Percentiles rank a stretch among this genome's conserved stretches.
phyloP scores from a whole-genome alignment of 208 protist species.

The Wallacemonas collosoma region DNA sequence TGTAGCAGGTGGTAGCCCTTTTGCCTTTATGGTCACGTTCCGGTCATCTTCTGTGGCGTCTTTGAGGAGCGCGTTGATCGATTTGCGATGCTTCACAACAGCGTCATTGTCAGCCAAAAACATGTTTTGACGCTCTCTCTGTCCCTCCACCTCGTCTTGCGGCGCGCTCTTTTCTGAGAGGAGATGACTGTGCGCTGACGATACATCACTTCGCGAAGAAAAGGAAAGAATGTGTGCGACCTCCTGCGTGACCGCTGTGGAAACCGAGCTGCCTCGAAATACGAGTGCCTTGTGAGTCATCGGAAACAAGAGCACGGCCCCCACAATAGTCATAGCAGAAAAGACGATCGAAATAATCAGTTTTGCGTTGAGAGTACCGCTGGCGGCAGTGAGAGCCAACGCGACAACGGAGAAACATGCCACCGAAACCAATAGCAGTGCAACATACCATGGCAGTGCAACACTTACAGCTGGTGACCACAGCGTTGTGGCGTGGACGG shows the following conservation, averaged over 20 bases:
- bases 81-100: constrained; percentile 29
- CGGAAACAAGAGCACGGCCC: constrained; percentile 24
- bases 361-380: constrained; percentile 13
- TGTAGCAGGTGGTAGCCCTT: constrained; percentile 32
- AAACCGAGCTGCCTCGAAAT: background rate
- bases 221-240: constrained; percentile 8
- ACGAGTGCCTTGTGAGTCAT: constrained; percentile 21
- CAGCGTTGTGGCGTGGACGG: constrained; percentile 18
- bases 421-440: constrained; percentile 20
- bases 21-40: constrained; percentile 32
- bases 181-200: constrained; percentile 11
- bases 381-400: constrained; percentile 21
- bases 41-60: constrained; percentile 58
- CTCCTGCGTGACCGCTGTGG: background rate
- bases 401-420: constrained; percentile 18
- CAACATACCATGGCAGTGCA: constrained; percentile 18
- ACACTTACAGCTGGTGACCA: constrained; percentile 20
- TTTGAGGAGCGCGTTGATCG: constrained; percentile 34
- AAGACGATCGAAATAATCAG: constrained; percentile 26
- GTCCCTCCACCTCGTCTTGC: constrained; percentile 2
- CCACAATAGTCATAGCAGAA: constrained; percentile 19
- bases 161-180: constrained; percentile 18
- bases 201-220: background rate
- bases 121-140: background rate
- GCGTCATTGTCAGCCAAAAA: constrained; percentile 16